Evolutionary conservation across 73 alveolate species (phyloP).

Genomic region (Tetrahymena malaccensis): DNA sequence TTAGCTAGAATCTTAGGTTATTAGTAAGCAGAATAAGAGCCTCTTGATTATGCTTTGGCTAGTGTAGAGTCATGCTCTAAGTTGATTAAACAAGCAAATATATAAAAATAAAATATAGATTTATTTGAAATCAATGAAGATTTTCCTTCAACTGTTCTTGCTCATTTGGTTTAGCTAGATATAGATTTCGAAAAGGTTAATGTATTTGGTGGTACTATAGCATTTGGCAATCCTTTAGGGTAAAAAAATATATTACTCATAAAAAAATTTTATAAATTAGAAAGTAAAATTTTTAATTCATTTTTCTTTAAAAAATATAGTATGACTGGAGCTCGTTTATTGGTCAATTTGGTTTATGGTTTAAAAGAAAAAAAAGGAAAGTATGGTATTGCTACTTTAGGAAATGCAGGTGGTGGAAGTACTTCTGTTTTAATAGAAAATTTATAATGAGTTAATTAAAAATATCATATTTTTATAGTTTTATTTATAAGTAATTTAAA

Average conservation of each 20-base stretch:
- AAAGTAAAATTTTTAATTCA: too few relatives aligned
- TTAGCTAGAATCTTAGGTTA: constrained; percentile 16
- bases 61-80: not conserved
- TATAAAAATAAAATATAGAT: constrained; percentile 3
- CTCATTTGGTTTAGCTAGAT: constrained; percentile 1
- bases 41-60: constrained; percentile 20
- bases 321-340: not conserved
- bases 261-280: not conserved
- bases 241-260: not conserved
- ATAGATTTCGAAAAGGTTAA: constrained; percentile 17
- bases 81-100: not conserved
- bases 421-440: not conserved
- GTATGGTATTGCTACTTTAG: not conserved
- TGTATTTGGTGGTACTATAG: constrained; percentile 30
- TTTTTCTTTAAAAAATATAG: not conserved
- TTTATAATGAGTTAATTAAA: not conserved
- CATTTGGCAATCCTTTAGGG: constrained; percentile 43
- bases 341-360: not conserved
- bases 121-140: constrained; percentile 27
- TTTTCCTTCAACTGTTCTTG: constrained; percentile 14
- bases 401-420: not conserved
- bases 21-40: constrained; percentile 1
- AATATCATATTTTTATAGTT: not conserved
- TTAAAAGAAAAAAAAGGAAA: not conserved
- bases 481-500: not conserved